These are phyloP conservation scores for Termitomyces sp. DNA, from an alignment of 768 basidiomycete genomes.

Conservation along the genomic window DNA sequence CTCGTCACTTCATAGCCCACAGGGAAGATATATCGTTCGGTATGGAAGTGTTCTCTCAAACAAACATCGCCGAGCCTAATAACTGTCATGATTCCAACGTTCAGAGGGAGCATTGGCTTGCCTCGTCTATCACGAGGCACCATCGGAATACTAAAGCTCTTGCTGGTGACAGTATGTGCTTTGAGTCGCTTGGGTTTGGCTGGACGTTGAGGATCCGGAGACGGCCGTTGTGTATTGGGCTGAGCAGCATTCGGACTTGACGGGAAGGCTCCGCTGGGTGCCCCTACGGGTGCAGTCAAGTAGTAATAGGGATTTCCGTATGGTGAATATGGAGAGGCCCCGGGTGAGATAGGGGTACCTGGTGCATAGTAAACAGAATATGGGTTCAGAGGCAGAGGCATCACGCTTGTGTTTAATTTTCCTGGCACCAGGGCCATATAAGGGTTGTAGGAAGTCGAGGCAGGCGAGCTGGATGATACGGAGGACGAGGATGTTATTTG, in stretches of 20 bases:
- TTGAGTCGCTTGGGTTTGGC: slow-evolving; percentile 76
- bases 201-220: slow-evolving; percentile 34
- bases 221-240: slow-evolving; percentile 20
- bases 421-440: slow-evolving; percentile 15
- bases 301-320: slow-evolving; percentile 42
- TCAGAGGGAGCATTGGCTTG: slow-evolving; percentile 69
- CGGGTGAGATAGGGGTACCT: slow-evolving; percentile 33
- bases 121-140: slow-evolving; percentile 72
- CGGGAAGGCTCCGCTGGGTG: slow-evolving; percentile 32
- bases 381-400: slow-evolving; percentile 27
- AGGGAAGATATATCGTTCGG: slow-evolving; percentile 85
- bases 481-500: background rate
- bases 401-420: slow-evolving; percentile 16
- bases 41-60: slow-evolving; percentile 81
- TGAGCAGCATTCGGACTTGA: slow-evolving; percentile 23
- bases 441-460: slow-evolving; percentile 20
- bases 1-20: slow-evolving; percentile 81
- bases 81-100: slow-evolving; percentile 86
- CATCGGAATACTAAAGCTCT: slow-evolving; percentile 62
- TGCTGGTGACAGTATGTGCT: slow-evolving; percentile 75
- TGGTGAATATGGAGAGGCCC: slow-evolving; percentile 26
- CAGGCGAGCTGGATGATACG: slow-evolving; percentile 7
- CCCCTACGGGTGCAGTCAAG: slow-evolving; percentile 31
- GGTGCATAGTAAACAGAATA: slow-evolving; percentile 39
- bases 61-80: slow-evolving; percentile 70